Conservation (phyloP, 768 basidiomycete genomes). For the Coprinopsis cinerea region DNA sequence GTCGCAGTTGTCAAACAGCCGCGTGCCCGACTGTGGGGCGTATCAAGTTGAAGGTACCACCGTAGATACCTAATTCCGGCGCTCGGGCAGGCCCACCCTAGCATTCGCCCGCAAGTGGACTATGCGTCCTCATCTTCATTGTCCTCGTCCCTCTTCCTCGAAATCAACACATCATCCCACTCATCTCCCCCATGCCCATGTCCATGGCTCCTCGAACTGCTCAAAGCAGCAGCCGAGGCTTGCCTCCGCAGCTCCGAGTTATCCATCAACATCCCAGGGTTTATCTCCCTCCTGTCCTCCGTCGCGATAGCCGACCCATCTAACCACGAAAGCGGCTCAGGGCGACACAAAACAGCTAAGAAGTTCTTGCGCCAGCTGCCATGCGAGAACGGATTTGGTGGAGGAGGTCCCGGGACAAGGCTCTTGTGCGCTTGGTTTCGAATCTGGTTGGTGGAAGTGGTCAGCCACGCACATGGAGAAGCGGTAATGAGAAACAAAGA, state of each 20-base stretch:
- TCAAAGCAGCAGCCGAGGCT: slow-evolving; percentile 11
- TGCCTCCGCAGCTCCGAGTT: slow-evolving; percentile 6
- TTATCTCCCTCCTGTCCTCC: slow-evolving; percentile 68
- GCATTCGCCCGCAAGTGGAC: too few species aligned
- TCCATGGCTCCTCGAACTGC: not conserved
- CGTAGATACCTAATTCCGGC: too few species aligned
- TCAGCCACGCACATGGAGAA: too few species aligned
- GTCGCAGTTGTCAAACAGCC: too few species aligned
- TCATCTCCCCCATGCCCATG: not conserved
- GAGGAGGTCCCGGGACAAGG: slow-evolving; percentile 55
- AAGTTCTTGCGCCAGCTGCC: slow-evolving; percentile 72
- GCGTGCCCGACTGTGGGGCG: too few species aligned
- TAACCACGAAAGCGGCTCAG: slow-evolving; percentile 77
- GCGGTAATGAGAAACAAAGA: too few species aligned
- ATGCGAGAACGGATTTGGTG: slow-evolving; percentile 85
- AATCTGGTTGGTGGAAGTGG: slow-evolving; percentile 50
- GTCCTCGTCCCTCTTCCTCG: not conserved
- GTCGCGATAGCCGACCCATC: slow-evolving; percentile 53
- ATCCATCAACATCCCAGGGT: slow-evolving; percentile 48
- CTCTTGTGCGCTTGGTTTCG: slow-evolving; percentile 78
- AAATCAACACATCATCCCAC: not conserved
- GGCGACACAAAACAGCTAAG: slow-evolving; percentile 71
- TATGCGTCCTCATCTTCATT: not conserved
- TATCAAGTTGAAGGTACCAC: too few species aligned
- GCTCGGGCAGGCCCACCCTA: too few species aligned